These are phyloP conservation scores for Polyporus tsugae DNA, from an alignment of 1,284 basidiomycete species.

Conservation along the genomic window DNA sequence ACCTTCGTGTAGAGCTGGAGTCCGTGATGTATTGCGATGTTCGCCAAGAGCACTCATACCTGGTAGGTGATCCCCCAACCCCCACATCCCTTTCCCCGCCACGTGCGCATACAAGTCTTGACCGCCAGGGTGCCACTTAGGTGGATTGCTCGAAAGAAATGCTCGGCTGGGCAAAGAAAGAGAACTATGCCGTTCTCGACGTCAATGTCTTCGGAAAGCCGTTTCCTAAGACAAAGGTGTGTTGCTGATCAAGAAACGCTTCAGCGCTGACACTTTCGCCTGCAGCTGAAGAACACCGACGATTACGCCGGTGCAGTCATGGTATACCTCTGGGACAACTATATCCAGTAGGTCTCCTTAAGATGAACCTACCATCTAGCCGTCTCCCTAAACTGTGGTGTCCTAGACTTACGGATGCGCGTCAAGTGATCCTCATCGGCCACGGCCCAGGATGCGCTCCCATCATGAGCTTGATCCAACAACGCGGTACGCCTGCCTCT, in stretches of 20 bases:
- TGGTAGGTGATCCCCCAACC: conserved; percentile 54
- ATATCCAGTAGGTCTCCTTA: conserved; percentile 68
- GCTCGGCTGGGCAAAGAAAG: conserved; percentile 75
- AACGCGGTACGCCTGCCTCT: conserved; percentile 60
- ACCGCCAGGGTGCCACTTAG: conserved; percentile 49
- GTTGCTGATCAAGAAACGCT: conserved; percentile 4
- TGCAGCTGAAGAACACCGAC: conserved; percentile 46
- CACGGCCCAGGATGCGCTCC: conserved; percentile 85
- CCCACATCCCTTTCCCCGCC: no score
- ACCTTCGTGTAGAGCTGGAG: conserved; percentile 82
- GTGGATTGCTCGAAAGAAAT: conserved; percentile 87
- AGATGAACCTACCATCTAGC: background rate
- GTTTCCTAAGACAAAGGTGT: conserved; percentile 50
- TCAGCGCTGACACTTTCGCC: conserved; percentile 4
- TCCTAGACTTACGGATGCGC: conserved; percentile 71
- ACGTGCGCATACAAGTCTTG: background rate
- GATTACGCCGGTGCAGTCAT: conserved; percentile 68
- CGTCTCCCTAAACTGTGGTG: background rate
- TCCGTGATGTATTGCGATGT: conserved; percentile 79
- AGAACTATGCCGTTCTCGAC: conserved; percentile 83
- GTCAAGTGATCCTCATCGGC: conserved; percentile 83
- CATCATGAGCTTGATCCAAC: conserved; percentile 76
- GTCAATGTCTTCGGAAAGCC: conserved; percentile 86
- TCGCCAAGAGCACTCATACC: conserved; percentile 80
- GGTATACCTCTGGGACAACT: conserved; percentile 95